These are phyloP conservation scores for Phytophthora ohioensis DNA, from an alignment of 352 stramenopile species.

Conservation along the genomic window DNA sequence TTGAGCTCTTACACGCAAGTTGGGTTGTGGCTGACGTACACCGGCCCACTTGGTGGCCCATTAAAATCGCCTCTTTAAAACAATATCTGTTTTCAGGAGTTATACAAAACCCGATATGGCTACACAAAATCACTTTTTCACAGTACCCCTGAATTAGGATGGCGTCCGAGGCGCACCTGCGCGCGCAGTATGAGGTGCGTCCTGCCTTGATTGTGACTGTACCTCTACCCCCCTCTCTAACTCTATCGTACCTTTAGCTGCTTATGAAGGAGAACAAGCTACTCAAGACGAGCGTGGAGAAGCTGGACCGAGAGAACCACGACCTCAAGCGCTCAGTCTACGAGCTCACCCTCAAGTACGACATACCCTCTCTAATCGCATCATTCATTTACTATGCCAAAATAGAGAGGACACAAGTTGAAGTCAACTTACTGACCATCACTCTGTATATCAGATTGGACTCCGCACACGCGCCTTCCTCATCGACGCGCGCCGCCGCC, in stretches of 20 bases:
- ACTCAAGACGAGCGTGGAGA: slow-evolving; percentile 84
- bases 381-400: slow-evolving; percentile 9
- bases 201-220: not conserved
- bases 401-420: slow-evolving; percentile 12
- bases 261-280: slow-evolving; percentile 89
- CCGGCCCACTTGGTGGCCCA: slow-evolving; percentile 22
- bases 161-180: slow-evolving; percentile 84
- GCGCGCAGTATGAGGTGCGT: slow-evolving; percentile 84
- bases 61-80: not conserved
- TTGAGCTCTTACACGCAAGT: slow-evolving; percentile 2
- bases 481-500: slow-evolving; percentile 32
- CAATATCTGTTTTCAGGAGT: not conserved
- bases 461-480: slow-evolving; percentile 53
- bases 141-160: slow-evolving; percentile 22
- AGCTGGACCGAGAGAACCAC: slow-evolving; percentile 89
- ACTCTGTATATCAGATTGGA: slow-evolving; percentile 61
- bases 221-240: not conserved
- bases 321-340: slow-evolving; percentile 93
- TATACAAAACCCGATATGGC: slow-evolving; percentile 7
- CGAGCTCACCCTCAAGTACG: slow-evolving; percentile 89
- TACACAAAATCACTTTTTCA: slow-evolving; percentile 13
- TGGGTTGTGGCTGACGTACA: slow-evolving; percentile 4
- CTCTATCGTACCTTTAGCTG: slow-evolving; percentile 35
- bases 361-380: slow-evolving; percentile 18
- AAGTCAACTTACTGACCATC: slow-evolving; percentile 36